Evolutionary conservation across 208 protist species (phyloP), one percentile per base, ranked within the genome.

Genomic region (Vickermania ingenoplastis): DNA sequence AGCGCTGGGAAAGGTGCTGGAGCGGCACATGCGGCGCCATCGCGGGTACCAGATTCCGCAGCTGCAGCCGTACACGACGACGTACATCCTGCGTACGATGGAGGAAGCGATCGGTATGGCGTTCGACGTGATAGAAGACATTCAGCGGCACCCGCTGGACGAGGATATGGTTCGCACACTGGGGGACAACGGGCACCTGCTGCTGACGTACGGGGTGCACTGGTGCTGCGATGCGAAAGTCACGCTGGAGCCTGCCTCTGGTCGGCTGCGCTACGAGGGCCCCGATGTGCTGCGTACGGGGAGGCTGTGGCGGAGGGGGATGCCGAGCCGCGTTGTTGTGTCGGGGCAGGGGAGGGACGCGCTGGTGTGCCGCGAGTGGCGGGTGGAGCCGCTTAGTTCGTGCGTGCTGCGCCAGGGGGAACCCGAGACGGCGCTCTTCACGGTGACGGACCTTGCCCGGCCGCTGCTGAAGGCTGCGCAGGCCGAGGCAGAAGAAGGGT

Each of bases 61-160:
- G 27, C 13, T 65, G n/a, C 57, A 69, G 31, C 69, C 69, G 28
- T 69, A 66, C 41, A 75, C 58, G 1, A 49, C 58, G 4, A 75
- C 69, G 17, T 24, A 68, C 29, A 45, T 70, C 14, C 59, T 65
- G 3, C 62, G 62, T 5, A 55, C 17, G 0, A 53, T 75, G 41
- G 63, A 70, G 3, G 36, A 59, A 0, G 57, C 63, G 3, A 24
- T 75, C 24, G 25, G 57, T 11, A 21, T 70, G 13, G 67, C 63
- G 59, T 70, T 70, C n/a, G n/a, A n/a, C n/a, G n/a, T n/a, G n/a
- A n/a, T n/a, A n/a, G n/a, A n/a, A n/a, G n/a, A n/a, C n/a, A n/a
- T n/a, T n/a, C n/a, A n/a, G n/a, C n/a, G n/a, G n/a, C n/a, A n/a
- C n/a, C n/a, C n/a, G n/a, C n/a, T n/a, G n/a, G n/a, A n/a, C n/a